Conservation (phyloP, 768 basidiomycete genomes). For the Favolaschia claudopus region DNA sequence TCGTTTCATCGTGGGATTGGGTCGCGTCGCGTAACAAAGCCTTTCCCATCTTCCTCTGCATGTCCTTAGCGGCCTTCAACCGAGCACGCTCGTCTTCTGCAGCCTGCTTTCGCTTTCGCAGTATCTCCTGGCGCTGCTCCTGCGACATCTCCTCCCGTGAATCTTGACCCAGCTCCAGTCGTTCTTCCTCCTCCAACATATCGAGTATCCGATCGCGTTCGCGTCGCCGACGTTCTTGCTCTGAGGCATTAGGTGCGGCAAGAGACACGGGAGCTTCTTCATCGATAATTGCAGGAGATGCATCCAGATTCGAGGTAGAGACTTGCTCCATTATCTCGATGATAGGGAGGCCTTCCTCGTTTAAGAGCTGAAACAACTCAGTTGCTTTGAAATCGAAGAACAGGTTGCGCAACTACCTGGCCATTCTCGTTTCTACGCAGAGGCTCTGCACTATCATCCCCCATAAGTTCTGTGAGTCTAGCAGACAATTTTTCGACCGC, state of each 20-base stretch:
- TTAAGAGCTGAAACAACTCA: constrained; percentile 59
- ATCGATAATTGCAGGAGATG: constrained; percentile 34
- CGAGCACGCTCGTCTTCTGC: constrained; percentile 48
- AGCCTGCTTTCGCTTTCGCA: constrained; percentile 59
- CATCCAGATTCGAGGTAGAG: constrained; percentile 27
- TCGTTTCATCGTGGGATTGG: constrained; percentile 47
- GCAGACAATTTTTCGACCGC: constrained; percentile 63
- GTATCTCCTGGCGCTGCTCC: constrained; percentile 52
- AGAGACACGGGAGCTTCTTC: constrained; percentile 58
- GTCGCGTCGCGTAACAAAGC: constrained; percentile 61
- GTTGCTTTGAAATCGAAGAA: constrained; percentile 25
- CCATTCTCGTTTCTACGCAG: constrained; percentile 59
- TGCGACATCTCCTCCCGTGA: constrained; percentile 46
- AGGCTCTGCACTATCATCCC: constrained; percentile 44
- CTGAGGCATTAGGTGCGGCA: constrained; percentile 51
- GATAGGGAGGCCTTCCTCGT: constrained; percentile 83
- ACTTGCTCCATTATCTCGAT: constrained; percentile 77
- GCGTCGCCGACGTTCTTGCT: constrained; percentile 58
- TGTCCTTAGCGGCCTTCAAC: constrained; percentile 51
- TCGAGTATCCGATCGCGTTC: constrained; percentile 73
- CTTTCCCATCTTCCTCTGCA: constrained; percentile 84
- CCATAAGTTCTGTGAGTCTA: constrained; percentile 66
- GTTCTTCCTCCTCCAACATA: constrained; percentile 76
- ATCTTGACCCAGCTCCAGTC: constrained; percentile 49
- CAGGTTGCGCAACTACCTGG: constrained; percentile 59